Evolutionary conservation across 306 rosid genomes (phyloP), one percentile per base, ranked within the genome.

Genomic region (Boehmeria nivea): DNA sequence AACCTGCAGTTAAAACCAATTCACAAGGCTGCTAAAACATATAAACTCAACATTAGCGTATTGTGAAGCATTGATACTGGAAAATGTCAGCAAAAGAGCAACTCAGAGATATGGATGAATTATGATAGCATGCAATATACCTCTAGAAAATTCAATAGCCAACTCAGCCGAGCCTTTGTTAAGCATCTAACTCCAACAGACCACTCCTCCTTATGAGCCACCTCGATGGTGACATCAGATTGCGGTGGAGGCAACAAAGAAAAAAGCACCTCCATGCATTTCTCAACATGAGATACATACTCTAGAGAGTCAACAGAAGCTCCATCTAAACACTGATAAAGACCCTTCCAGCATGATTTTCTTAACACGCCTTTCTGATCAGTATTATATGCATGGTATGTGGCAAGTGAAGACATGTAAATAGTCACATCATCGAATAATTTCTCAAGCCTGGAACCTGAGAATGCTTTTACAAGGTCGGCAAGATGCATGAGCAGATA

Each of bases 301-400:
- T 68, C 81, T 28, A 79, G 70, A 45, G 84, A 73, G 60, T 78
- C 82, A 17, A 78, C 60, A 26, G 91, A 78, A 62, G 76, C 95
- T 45, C 80, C 94, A 46, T 84, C 82, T 38, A 91, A 73, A 72
- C 88, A 84, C 63, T 75, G 72, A 59, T 36, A 66, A 56, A 91
- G 81, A 65, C 96, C 98, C 75, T 91, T 91, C 98, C 98, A 91
- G 75, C 87, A 87, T 26, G 96, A 80, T 59, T 63, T 67, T 20
- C 80, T 27, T 21, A 91, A 65, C 65, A 78, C 62, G 50, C 68
- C 76, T 51, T 65, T 78, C 51, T 69, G 70, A 72, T 62, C 37
- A 62, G 74, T 36, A 57, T 57, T 64, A 40, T 56, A 61, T 50
- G 74, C 72, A 43, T 49, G 67, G 57, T 28, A 34, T 43, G 82